Evolutionary conservation across 2,329 filamentous ascomycete species (phyloP), one percentile per base, ranked within the genome.

Genomic region (Colletotrichum viniferum): DNA sequence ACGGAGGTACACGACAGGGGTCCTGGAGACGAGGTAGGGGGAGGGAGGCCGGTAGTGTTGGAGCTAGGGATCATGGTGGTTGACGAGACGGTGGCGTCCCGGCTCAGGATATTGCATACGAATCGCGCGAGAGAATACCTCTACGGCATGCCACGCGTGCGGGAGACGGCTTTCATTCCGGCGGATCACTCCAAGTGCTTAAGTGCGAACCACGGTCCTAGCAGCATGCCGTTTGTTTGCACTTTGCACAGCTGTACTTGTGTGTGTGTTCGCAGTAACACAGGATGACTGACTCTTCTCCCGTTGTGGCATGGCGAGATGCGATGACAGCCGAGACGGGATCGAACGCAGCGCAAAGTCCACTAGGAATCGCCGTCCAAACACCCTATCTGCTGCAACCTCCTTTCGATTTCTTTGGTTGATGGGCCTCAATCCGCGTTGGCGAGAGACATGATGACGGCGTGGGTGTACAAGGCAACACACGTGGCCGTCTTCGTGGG

Each of bases 101-200:
- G 60, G 13, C n/a, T 72, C 55, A 32, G 62, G 18, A 56, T 56
- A 72, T 24, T 73, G 69, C 62, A 61, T 56, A 56, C 32, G 55
- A 56, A 55, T 62, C 55, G 62, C 26, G n/a, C 12, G 21, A 16
- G 24, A 60, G 24, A 43, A 48, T 14, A n/a, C 48, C 69, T 52
- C 28, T 13, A 56, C 68, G 61, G 55, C 14, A 66, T 71, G 61
- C 28, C 67, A 65, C 36, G 62, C 55, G 63, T 67, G 32, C n/a
- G 55, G 69, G 56, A 73, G 36, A 69, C 73, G 73, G 73, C 26
- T 58, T 76, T 76, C 70, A 16, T 52, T 69, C 73, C 73, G 69
- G 62, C 38, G 69, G 62, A 74, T 55, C 69, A 36, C 16, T 30
- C 32, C 68, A 24, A 66, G 30, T 14, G 38, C 18, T 21, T 16